phyloP scores from a whole-genome alignment of 768 basidiomycete genomes.

The Chalciporus sphaerocephalus region DNA sequence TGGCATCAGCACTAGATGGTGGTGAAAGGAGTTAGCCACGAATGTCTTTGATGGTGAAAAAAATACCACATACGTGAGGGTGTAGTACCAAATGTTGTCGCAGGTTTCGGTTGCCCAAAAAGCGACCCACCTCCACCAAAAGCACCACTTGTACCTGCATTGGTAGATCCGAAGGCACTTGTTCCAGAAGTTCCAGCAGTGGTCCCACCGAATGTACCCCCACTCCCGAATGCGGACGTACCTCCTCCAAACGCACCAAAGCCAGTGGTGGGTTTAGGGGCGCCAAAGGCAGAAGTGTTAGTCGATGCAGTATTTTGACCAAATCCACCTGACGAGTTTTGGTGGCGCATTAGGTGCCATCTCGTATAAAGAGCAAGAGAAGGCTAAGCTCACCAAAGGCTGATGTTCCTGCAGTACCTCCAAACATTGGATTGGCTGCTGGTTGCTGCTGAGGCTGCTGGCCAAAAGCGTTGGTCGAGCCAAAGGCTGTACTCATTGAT shows the following conservation, averaged over 20 bases:
- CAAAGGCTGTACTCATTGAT: constrained; percentile 44
- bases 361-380: constrained; percentile 1
- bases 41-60: constrained; percentile 1
- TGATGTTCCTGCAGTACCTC: constrained; percentile 38
- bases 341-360: constrained; percentile 4
- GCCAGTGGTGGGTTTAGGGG: constrained; percentile 63
- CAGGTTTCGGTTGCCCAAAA: constrained; percentile 55
- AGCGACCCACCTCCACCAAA: constrained; percentile 47
- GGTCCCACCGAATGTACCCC: constrained; percentile 39
- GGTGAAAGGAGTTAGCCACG: constrained; percentile 9
- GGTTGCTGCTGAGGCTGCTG: constrained; percentile 63
- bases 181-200: constrained; percentile 31
- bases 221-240: constrained; percentile 45
- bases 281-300: constrained; percentile 52
- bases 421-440: constrained; percentile 79
- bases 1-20: constrained; percentile 34
- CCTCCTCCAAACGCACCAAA: constrained; percentile 75
- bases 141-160: constrained; percentile 30
- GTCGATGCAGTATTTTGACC: constrained; percentile 36
- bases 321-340: constrained; percentile 34
- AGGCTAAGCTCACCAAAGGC: constrained; percentile 32
- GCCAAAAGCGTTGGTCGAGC: constrained; percentile 53
- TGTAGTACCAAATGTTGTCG: constrained; percentile 41
- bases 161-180: constrained; percentile 33
- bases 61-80: constrained; percentile 28